A percentile compares a stretch with the other conserved stretches of the same genome.
These are phyloP conservation scores for Mycocalia duriaeana DNA, from an alignment of 1,284 basidiomycete genomes.

Conservation along the genomic window DNA sequence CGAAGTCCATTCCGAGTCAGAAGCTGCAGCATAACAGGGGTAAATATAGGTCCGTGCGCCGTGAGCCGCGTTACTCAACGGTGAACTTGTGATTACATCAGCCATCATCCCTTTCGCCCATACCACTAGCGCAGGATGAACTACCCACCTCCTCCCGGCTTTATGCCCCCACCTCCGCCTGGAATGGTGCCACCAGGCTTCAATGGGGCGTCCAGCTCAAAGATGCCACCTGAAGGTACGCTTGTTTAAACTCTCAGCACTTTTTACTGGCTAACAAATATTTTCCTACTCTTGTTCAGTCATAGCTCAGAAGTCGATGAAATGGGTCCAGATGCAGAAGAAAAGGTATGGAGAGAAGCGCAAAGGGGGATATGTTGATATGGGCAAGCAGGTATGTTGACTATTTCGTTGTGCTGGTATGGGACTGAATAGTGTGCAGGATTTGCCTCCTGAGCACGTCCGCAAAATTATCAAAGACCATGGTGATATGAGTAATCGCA, in stretches of 20 bases:
- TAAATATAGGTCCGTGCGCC: slow-evolving; percentile 30
- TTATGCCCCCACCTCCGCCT: slow-evolving; percentile 54
- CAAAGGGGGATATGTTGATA: slow-evolving; percentile 85
- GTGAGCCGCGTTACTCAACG: no score
- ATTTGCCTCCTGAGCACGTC: slow-evolving; percentile 89
- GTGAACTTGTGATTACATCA: slow-evolving; percentile 38
- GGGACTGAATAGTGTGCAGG: slow-evolving; percentile 39
- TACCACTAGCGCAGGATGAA: slow-evolving; percentile 34
- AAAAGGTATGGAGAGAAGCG: slow-evolving; percentile 87
- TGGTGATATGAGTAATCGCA: slow-evolving; percentile 94
- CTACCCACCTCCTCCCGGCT: slow-evolving; percentile 57
- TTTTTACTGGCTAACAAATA: slow-evolving; percentile 17
- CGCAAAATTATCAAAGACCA: slow-evolving; percentile 98
- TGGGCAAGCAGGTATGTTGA: slow-evolving; percentile 81
- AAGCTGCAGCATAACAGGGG: not conserved
- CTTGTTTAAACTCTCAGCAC: slow-evolving; percentile 10
- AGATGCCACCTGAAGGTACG: slow-evolving; percentile 66
- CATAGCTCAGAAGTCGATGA: slow-evolving; percentile 81
- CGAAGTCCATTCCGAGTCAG: slow-evolving; percentile 1
- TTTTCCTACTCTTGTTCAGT: slow-evolving; percentile 24
- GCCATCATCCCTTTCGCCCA: slow-evolving; percentile 27
- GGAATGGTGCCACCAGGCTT: slow-evolving; percentile 53
- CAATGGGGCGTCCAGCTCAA: slow-evolving; percentile 46
- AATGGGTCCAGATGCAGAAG: slow-evolving; percentile 92
- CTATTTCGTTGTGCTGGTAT: slow-evolving; percentile 7